Evolutionary conservation across 2,329 filamentous ascomycete species (phyloP), one percentile per base, ranked within the genome.

Genomic region (Nakataea oryzae): DNA sequence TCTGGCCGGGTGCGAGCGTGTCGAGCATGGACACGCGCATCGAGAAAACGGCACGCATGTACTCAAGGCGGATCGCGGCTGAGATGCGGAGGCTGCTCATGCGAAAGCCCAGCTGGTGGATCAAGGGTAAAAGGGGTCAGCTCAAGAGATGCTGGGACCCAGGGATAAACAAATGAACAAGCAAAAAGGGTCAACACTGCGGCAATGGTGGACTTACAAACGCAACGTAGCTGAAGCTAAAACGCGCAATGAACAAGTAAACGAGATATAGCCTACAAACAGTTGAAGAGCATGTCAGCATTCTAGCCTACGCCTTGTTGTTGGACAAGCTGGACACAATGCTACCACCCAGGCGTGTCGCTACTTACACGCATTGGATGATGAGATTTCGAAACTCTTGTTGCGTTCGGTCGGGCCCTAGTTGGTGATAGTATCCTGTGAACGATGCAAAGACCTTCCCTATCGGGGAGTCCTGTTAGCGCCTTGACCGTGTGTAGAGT

Each of bases 1-100:
- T 81, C 55, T 81, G 80, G 1, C 86, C 86, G 0, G 83, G 75
- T 0, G 84, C 79, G 72, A 86, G 79, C 6, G 81, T 80, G 70
- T 90, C 87, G 27, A 90, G 82, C 17, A 86, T 83, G 61, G 86
- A 82, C 47, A 90, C 82, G 50, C 86, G 84, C 68, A 89, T 85
- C 0, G 78, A 75, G 58, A 91, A 84, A 3, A 90, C 78, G 34
- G 79, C 76, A 59, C 80, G 79, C 32, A 91, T 77, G 67, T 89
- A 91, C 62, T 84, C 79, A 14, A 86, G 78, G 34, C 89, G 78
- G 57, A 87, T 77, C 3, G 79, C 80, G 0, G 84, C 81, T 1
- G 84, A 86, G 60, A 86, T 78, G 29, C 83, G 78, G 62, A 86
- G 81, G 47, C 83, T 84, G 60, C 82, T 81, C 72, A 86, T 81